Base-by-base conservation (phyloP, 176 grass and related monocot genomes). In the Saccharum spontaneum region DNA sequence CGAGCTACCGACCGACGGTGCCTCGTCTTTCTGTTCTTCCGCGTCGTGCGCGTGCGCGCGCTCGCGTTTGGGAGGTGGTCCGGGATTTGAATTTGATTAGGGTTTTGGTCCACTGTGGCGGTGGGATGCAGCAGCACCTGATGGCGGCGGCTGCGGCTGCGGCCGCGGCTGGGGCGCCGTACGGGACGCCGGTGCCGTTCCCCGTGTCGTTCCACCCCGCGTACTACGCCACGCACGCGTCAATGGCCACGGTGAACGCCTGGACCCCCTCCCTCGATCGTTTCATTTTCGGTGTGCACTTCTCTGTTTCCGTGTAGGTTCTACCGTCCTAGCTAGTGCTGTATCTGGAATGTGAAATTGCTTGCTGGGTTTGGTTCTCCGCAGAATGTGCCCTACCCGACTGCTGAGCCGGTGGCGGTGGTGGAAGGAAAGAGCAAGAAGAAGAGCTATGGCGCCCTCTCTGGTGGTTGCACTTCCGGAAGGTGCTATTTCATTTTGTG, bases 231-330 rank as follows among this genome's bases (percentile, higher is more conserved):
- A 31, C 62, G 57, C 89, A 93, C 83, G 87, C 93, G 33, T 59
- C 93, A 28, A 83, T 95, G 85, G 83, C 74, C 82, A 83, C 80
- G 87, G 93, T 94, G 87, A 92, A 84, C 82, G 66, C 76, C 76
- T 77, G 22, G 69, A 30, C 7, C 2, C 31, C 15, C 24, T 39
- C 17, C 1, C 76, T 22, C 48, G 39, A 62, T 50, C 70, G 16
- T 75, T 48, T 31, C 39, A 33, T 66, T 40, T 30, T 34, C 20
- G 3, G 46, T 17, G 18, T 17, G 49, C 50, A 57, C 13, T 70
- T 10, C 0, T 43, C 34, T 8, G 45, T 65, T 33, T 4, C 16
- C 10, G n/a, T 54, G 8, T 22, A 18, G 44, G 10, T 44, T 55
- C 13, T 11, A 28, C 40, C 9, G 0, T 22, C 11, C 9, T 33